A percentile compares a stretch with the other conserved stretches of the same genome.
These are phyloP conservation scores for Aspergillus proliferans DNA, from an alignment of 2,329 filamentous ascomycete species.

Conservation along the genomic window DNA sequence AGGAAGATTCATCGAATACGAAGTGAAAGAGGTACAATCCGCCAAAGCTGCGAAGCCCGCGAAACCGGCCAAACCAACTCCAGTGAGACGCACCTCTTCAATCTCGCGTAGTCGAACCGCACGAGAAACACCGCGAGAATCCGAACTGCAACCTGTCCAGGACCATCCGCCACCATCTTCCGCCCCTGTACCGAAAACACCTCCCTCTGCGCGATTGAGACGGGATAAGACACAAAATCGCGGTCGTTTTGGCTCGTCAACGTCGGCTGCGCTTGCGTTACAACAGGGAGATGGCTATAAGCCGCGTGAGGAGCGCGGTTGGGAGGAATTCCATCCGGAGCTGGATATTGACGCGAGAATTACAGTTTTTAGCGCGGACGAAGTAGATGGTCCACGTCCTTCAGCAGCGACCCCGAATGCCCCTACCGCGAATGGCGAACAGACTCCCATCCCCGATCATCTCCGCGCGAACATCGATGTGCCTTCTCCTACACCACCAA, in stretches of 20 bases:
- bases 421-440: slow-evolving; percentile 23
- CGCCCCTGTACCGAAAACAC: slow-evolving; percentile 28
- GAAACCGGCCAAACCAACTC: slow-evolving; percentile 40
- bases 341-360: slow-evolving; percentile 81
- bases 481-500: slow-evolving; percentile 40
- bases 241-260: slow-evolving; percentile 72
- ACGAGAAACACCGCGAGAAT: slow-evolving; percentile 1
- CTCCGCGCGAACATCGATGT: slow-evolving; percentile 34
- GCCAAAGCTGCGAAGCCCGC: slow-evolving; percentile 31
- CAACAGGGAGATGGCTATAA: slow-evolving; percentile 95
- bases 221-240: slow-evolving; percentile 41
- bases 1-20: slow-evolving; percentile 72
- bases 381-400: slow-evolving; percentile 69
- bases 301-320: slow-evolving; percentile 88
- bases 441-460: slow-evolving; percentile 36
- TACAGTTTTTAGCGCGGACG: slow-evolving; percentile 71
- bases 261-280: slow-evolving; percentile 81
- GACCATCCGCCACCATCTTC: slow-evolving; percentile 25
- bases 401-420: slow-evolving; percentile 39
- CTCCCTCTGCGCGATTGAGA: slow-evolving; percentile 34
- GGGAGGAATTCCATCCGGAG: slow-evolving; percentile 96
- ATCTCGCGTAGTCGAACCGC: slow-evolving; percentile 45
- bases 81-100: slow-evolving; percentile 39
- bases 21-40: slow-evolving; percentile 51
- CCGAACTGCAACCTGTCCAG: slow-evolving; percentile 10